Evolutionary conservation across 192 early-diverging fungal genomes (phyloP).

Genomic region (Phlyctochytrium bullatum): DNA sequence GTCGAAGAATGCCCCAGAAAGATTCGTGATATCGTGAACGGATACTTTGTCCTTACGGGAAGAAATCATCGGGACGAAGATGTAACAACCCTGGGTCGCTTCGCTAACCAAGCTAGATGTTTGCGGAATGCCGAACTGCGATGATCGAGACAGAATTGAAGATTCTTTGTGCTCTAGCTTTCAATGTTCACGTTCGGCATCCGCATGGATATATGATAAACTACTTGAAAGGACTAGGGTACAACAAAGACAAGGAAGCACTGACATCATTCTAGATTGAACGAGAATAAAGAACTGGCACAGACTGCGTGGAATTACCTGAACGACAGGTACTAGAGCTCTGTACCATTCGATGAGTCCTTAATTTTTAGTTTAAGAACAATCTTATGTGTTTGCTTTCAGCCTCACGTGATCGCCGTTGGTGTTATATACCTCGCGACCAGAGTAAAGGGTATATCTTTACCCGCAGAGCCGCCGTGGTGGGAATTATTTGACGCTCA

Average conservation of each 20-base stretch:
- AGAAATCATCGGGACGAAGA: background rate
- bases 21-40: constrained; percentile 81
- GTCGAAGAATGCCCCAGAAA: constrained; percentile 75
- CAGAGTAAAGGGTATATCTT: constrained; percentile 53
- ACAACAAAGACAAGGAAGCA: background rate
- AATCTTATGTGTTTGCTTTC: constrained; percentile 69
- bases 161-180: constrained; percentile 82
- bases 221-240: constrained; percentile 75
- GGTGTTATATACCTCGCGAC: constrained; percentile 84
- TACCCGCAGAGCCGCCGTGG: constrained; percentile 81
- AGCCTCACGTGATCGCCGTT: constrained; percentile 80
- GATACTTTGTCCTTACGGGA: constrained; percentile 53
- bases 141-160: constrained; percentile 82
- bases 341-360: constrained; percentile 6
- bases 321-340: constrained; percentile 72
- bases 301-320: constrained; percentile 92
- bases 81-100: constrained; percentile 3
- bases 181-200: constrained; percentile 94
- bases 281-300: constrained; percentile 69
- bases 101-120: constrained; percentile 39
- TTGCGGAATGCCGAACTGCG: constrained; percentile 78
- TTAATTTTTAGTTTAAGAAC: constrained; percentile 60
- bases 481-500: constrained; percentile 81
- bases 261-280: constrained; percentile 31
- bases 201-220: constrained; percentile 96